Evolutionary conservation across 169 alveolate species (phyloP).

Genomic region (Plasmodium cynomolgi): DNA sequence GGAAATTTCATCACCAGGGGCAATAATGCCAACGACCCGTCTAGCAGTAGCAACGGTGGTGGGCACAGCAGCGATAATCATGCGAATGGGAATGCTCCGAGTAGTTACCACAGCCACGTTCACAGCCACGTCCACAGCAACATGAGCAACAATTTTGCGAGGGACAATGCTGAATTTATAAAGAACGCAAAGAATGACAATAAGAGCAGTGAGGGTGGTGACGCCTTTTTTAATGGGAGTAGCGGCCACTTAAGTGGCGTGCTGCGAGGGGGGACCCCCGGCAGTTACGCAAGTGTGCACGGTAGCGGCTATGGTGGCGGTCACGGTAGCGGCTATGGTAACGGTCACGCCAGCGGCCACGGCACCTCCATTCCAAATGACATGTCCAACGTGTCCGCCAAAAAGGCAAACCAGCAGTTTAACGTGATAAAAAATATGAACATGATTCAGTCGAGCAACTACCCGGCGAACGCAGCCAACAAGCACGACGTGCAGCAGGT

Average conservation of each 20-base stretch:
- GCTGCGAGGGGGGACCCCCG: background rate
- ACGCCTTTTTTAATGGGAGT: background rate
- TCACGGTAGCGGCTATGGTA: background rate
- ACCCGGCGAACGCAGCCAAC: background rate
- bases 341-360: background rate
- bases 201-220: slow-evolving; percentile 3
- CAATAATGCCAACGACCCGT: background rate
- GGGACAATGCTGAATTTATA: background rate
- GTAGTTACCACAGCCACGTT: background rate
- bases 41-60: background rate
- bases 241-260: background rate
- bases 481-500: slow-evolving; percentile 11
- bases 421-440: slow-evolving; percentile 23
- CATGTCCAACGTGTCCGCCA: background rate
- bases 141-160: background rate
- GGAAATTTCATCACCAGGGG: slow-evolving; percentile 17
- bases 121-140: background rate
- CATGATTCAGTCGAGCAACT: slow-evolving; percentile 6
- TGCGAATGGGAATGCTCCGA: background rate
- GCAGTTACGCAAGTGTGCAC: background rate
- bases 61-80: background rate
- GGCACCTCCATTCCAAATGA: background rate
- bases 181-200: background rate
- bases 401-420: slow-evolving; percentile 22
- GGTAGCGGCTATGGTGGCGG: background rate